Percentiles rank a stretch among this genome's conserved stretches.
These are phyloP conservation scores for Tarenaya hassleriana DNA, from an alignment of 345 rosid genomes.

Conservation along the genomic window DNA sequence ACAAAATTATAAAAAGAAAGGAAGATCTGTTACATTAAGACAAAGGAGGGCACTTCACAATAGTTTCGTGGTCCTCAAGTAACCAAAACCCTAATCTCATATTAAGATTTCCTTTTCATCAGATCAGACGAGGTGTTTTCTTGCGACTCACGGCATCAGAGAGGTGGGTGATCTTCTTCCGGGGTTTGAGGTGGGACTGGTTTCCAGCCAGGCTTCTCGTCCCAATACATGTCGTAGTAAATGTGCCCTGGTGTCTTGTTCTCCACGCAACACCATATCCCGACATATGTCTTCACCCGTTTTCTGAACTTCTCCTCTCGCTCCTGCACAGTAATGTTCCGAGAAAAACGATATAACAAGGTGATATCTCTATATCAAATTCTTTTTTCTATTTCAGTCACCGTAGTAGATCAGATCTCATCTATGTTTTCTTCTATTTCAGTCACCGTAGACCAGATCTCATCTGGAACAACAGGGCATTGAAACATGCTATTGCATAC, in stretches of 20 bases:
- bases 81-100: too few relatives aligned
- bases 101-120: too few relatives aligned
- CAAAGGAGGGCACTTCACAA: too few relatives aligned
- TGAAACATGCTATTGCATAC: too few relatives aligned
- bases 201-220: slow-evolving; percentile 91
- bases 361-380: too few relatives aligned
- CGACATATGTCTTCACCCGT: slow-evolving; percentile 69
- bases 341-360: too few relatives aligned
- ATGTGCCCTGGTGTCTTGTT: slow-evolving; percentile 80
- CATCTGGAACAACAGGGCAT: too few relatives aligned
- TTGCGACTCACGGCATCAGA: slow-evolving; percentile 27
- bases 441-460: too few relatives aligned
- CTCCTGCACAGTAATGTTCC: slow-evolving; percentile 41
- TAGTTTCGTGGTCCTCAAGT: too few relatives aligned
- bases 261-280: slow-evolving; percentile 93
- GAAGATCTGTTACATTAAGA: too few relatives aligned
- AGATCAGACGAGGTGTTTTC: not conserved
- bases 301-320: slow-evolving; percentile 68
- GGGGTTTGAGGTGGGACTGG: slow-evolving; percentile 70
- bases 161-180: slow-evolving; percentile 73
- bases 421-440: slow-evolving; percentile 8
- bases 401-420: slow-evolving; percentile 17
- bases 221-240: slow-evolving; percentile 96
- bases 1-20: too few relatives aligned
- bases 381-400: too few relatives aligned